A percentile compares a stretch with the other conserved stretches of the same genome.
These are phyloP conservation scores for Phoma sp. DNA, from an alignment of 2,329 filamentous ascomycete species.

Conservation along the genomic window DNA sequence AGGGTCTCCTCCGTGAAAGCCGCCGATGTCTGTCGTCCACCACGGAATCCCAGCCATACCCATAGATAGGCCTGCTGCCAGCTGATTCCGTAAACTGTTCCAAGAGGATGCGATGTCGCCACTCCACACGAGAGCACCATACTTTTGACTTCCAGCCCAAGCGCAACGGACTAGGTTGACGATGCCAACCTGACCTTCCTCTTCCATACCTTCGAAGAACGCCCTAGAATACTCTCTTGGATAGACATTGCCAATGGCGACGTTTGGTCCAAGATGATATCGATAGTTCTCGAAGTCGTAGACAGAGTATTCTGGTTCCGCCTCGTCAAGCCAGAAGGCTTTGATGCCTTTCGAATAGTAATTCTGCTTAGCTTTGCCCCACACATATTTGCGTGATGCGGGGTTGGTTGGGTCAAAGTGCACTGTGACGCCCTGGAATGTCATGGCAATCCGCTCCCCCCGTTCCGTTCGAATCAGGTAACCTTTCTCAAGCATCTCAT, in stretches of 20 bases:
- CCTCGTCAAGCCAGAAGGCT: constrained; percentile 74
- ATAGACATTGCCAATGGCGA: constrained; percentile 67
- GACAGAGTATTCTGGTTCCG: constrained; percentile 69
- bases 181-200: constrained; percentile 62
- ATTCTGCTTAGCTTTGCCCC: constrained; percentile 65
- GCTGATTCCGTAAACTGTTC: constrained; percentile 65
- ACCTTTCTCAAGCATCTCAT: constrained; percentile 68
- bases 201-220: constrained; percentile 66
- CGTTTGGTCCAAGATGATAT: constrained; percentile 63
- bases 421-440: constrained; percentile 65
- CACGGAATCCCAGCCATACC: constrained; percentile 69
- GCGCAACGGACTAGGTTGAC: constrained; percentile 67
- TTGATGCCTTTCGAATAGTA: constrained; percentile 70
- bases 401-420: constrained; percentile 72
- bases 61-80: constrained; percentile 71
- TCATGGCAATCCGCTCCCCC: constrained; percentile 65
- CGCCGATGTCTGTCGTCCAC: constrained; percentile 77
- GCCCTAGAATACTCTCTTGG: constrained; percentile 65
- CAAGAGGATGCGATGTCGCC: constrained; percentile 73
- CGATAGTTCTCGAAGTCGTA: constrained; percentile 74
- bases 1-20: constrained; percentile 71
- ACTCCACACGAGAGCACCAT: constrained; percentile 71
- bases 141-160: constrained; percentile 68
- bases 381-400: constrained; percentile 64
- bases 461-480: constrained; percentile 68